Evolutionary conservation across 208 protist species (phyloP).

Genomic region (Lotmaria passim): DNA sequence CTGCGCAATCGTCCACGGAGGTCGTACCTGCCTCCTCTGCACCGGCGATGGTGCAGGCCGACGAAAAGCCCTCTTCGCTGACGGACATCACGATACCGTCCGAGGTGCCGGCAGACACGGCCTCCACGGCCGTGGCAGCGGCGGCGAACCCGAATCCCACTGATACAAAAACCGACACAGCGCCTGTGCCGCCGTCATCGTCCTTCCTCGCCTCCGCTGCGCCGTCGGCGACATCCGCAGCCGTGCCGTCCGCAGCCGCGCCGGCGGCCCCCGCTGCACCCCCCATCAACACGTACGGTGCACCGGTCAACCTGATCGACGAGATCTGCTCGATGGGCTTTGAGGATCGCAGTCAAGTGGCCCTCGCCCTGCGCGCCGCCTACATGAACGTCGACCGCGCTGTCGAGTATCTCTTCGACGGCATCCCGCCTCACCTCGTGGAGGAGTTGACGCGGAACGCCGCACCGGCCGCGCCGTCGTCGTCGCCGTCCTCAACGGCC

Average conservation of each 20-base stretch:
- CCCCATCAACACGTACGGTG: slow-evolving; percentile 26
- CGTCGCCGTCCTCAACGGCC: slow-evolving; percentile 7
- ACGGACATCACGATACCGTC: slow-evolving; percentile 6
- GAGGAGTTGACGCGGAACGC: slow-evolving; percentile 35
- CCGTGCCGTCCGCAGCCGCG: slow-evolving; percentile 5
- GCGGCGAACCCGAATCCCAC: too few species aligned
- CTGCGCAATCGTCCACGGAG: background rate
- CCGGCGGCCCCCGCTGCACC: slow-evolving; percentile 14
- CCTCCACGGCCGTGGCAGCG: background rate
- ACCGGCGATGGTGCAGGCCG: slow-evolving; percentile 5
- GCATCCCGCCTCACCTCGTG: slow-evolving; percentile 65
- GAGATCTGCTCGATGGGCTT: slow-evolving; percentile 87
- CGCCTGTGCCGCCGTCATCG: slow-evolving; percentile 1
- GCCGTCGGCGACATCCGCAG: slow-evolving; percentile 8
- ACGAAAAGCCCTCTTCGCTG: background rate
- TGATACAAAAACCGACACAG: background rate
- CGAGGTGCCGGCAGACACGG: background rate
- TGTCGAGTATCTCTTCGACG: slow-evolving; percentile 86
- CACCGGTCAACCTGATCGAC: slow-evolving; percentile 72
- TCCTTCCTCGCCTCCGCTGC: slow-evolving; percentile 22
- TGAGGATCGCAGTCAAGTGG: slow-evolving; percentile 75
- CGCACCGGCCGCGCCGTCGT: slow-evolving; percentile 12
- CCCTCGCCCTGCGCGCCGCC: slow-evolving; percentile 78
- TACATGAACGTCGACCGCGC: slow-evolving; percentile 89
- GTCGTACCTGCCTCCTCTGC: background rate